Conservation (phyloP, 371 early-diverging fungal genomes). For the Mortierella sp. region DNA sequence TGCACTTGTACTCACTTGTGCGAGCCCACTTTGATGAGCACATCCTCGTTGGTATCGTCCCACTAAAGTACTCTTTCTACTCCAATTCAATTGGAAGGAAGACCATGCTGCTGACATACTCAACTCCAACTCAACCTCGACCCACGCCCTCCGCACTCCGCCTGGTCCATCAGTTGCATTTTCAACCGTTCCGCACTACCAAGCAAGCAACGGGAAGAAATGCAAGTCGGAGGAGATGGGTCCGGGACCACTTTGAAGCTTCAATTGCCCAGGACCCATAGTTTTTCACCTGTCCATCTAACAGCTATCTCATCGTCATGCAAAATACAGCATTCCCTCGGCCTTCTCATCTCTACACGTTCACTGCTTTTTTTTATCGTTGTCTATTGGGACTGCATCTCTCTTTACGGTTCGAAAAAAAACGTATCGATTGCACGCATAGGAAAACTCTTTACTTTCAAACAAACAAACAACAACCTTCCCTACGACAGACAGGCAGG, state of each 20-base stretch:
- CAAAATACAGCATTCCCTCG: not conserved
- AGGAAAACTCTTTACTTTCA: no score
- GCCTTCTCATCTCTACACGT: not conserved
- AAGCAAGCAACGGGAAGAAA: conserved; percentile 3
- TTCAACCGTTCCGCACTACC: not conserved
- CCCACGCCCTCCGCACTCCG: not conserved
- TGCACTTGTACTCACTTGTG: conserved; percentile 4
- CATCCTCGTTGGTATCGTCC: not conserved
- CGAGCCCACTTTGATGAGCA: conserved; percentile 11
- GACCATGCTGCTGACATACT: conserved; percentile 4
- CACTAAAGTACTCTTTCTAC: not conserved
- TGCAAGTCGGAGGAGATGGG: not conserved
- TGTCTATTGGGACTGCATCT: no score
- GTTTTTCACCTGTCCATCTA: not conserved
- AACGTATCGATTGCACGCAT: no score
- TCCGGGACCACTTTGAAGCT: not conserved
- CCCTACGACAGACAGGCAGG: no score
- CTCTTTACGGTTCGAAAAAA: no score
- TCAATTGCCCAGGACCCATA: conserved; percentile 1
- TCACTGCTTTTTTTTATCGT: no score
- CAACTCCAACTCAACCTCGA: not conserved
- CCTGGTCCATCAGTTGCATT: not conserved
- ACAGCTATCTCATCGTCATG: not conserved
- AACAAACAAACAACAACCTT: no score
- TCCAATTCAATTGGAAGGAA: not conserved